phyloP scores from a whole-genome alignment of 2,329 filamentous ascomycete genomes.

The Neoascochyta sp. region DNA sequence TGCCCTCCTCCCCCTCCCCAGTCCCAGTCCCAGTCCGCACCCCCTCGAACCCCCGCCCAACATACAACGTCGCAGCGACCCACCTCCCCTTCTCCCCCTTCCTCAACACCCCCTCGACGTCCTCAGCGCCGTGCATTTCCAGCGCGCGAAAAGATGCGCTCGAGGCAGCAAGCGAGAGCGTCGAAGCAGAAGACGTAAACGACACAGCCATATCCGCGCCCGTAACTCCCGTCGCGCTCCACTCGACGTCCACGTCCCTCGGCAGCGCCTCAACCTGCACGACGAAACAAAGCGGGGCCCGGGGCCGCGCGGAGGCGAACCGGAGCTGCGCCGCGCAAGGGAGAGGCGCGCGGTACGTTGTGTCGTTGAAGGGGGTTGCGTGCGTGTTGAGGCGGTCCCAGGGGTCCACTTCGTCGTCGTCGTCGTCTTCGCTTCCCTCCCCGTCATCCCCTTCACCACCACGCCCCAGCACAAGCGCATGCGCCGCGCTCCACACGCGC shows the following conservation, averaged over 20 bases:
- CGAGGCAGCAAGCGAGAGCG: no score
- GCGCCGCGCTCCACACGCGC: constrained; percentile 49
- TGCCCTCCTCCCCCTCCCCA: constrained; percentile 1
- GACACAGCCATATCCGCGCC: no score
- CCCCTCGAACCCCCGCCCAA: constrained; percentile 8
- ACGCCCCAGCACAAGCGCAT: no score
- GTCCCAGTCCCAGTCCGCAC: no score
- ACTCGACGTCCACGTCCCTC: constrained; percentile 71
- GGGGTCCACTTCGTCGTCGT: constrained; percentile 54
- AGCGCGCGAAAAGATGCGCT: no score
- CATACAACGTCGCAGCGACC: constrained; percentile 30
- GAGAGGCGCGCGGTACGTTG: constrained; percentile 42
- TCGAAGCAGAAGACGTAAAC: no score
- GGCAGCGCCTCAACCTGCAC: constrained; percentile 76
- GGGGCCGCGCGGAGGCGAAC: neutral
- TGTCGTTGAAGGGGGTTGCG: constrained; percentile 15
- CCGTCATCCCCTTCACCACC: no score
- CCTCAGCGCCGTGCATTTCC: no score
- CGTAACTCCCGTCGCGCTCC: constrained; percentile 67
- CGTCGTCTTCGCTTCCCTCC: constrained; percentile 45
- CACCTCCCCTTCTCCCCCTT: no score
- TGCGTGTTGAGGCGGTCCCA: constrained; percentile 66
- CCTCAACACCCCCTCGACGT: no score
- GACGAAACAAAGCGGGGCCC: constrained; percentile 64
- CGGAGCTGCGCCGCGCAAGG: constrained; percentile 16